Evolutionary conservation across 2,329 filamentous ascomycete species (phyloP), one percentile per base, ranked within the genome.

Genomic region (Pseudogymnoascus sp.): DNA sequence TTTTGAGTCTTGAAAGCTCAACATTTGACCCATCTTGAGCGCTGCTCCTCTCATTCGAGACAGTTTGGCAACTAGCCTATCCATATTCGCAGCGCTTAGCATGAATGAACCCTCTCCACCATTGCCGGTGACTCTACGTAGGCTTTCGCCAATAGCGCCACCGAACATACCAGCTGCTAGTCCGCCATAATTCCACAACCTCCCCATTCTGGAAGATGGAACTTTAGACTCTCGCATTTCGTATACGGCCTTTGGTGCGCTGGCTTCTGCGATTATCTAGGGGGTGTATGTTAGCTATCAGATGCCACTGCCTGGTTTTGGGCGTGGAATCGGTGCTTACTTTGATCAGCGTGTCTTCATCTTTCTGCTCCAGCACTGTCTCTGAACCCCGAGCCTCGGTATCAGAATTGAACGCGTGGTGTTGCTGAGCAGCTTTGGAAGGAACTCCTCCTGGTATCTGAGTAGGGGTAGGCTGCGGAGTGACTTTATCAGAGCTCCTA

Each of bases 1-100:
- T 75, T 96, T 97, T 38, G 91, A 87, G 77, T 99, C 95, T 79
- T 99, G 95, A 72, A 99, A 95, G 74, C 92, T 97, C 81, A 99
- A 89, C 89, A 97, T 95, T 78, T 99, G 95, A 0, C 95, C 96
- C 25, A 99, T 78, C 78, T 99, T 99, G 44, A 99, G 80, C n/a
- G 95, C 95, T 5, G 95, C 96, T 38, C 95, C 95, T 71, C 95
- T 86, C 95, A 99, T 99, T 21, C 90, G 89, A 2, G 93, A 97
- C 2, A 99, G 82, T 75, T 96, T 97, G 4, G 91, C 82, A 1
- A 99, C 95, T 7, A 99, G 82, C 59, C 96, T 85, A 73, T 97
- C 93, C 84, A 97, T 92, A 72, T 99, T 99, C 8, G 82, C 87
- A 5, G 91, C 84, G 74, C 90, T 97, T 63, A 99, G 84, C 78